These are phyloP conservation scores for Sambucus nigra DNA, from an alignment of 129 eudicot species.

Conservation along the genomic window DNA sequence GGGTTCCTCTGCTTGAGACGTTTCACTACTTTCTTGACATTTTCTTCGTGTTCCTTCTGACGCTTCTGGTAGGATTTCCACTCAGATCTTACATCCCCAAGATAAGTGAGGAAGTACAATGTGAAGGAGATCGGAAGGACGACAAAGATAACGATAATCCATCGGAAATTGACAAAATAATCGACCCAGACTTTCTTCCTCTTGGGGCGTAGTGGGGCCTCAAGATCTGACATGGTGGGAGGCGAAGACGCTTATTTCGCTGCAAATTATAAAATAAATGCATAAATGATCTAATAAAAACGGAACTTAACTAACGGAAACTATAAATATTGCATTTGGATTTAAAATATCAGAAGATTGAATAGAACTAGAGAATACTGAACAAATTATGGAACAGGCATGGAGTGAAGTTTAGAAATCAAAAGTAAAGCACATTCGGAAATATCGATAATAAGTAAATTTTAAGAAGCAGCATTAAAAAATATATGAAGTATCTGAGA, in stretches of 20 bases:
- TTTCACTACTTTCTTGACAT: conserved; percentile 79
- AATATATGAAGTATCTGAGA: background rate
- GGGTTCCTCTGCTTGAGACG: conserved; percentile 85
- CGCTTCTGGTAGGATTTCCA: conserved; percentile 75
- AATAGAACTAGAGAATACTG: background rate
- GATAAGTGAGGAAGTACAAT: conserved; percentile 73
- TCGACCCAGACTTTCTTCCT: conserved; percentile 88
- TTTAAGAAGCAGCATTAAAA: background rate
- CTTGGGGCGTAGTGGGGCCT: conserved; percentile 85
- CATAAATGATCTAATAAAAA: no score
- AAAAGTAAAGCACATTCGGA: background rate
- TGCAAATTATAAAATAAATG: background rate
- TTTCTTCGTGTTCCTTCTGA: conserved; percentile 82
- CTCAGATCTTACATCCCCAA: conserved; percentile 72
- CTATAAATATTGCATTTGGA: background rate
- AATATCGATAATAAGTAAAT: background rate
- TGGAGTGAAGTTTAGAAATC: background rate
- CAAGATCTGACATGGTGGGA: conserved; percentile 62
- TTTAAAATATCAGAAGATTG: background rate
- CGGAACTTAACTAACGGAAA: no score
- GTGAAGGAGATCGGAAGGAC: conserved; percentile 83
- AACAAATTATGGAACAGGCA: background rate
- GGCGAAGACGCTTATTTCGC: conserved; percentile 10
- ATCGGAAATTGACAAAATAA: conserved; percentile 77
- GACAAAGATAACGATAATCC: conserved; percentile 84